A percentile compares a stretch with the other conserved stretches of the same genome.
phyloP scores from a whole-genome alignment of 768 basidiomycete genomes.

The Pleurotus cornucopiae region DNA sequence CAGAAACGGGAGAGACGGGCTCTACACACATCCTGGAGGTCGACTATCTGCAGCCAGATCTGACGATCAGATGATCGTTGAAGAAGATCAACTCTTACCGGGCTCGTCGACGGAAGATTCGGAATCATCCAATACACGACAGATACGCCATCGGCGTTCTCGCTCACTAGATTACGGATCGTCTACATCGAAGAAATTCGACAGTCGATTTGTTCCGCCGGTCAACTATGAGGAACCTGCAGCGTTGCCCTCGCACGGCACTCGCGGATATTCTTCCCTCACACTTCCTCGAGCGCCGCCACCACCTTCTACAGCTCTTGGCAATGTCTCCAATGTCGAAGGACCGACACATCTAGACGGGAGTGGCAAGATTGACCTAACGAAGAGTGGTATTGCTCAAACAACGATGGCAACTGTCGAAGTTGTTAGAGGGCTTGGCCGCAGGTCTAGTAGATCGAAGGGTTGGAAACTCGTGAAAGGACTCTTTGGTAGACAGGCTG shows the following conservation, averaged over 20 bases:
- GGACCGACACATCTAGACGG: slow-evolving; percentile 16
- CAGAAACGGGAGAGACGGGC: neutral
- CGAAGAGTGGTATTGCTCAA: slow-evolving; percentile 74
- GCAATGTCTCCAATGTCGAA: neutral
- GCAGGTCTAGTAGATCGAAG: slow-evolving; percentile 10
- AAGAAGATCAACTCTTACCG: neutral
- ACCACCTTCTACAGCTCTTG: slow-evolving; percentile 20
- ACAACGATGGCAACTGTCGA: slow-evolving; percentile 89
- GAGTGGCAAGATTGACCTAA: slow-evolving; percentile 64
- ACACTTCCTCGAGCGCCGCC: slow-evolving; percentile 48
- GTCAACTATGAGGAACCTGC: slow-evolving; percentile 16
- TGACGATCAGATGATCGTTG: slow-evolving; percentile 2
- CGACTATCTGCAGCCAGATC: neutral
- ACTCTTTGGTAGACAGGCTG: slow-evolving; percentile 17
- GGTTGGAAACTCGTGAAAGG: slow-evolving; percentile 7
- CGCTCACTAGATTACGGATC: slow-evolving; percentile 4
- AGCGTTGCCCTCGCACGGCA: slow-evolving; percentile 48
- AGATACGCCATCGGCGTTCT: slow-evolving; percentile 3
- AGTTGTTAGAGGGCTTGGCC: slow-evolving; percentile 56
- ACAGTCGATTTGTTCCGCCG: slow-evolving; percentile 17
- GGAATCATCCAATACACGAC: neutral
- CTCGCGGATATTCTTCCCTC: slow-evolving; percentile 52
- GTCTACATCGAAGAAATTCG: neutral
- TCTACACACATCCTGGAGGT: neutral
- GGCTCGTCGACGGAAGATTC: neutral